phyloP scores from a whole-genome alignment of 1,284 basidiomycete species.

The Xerocomus amazonicus region DNA sequence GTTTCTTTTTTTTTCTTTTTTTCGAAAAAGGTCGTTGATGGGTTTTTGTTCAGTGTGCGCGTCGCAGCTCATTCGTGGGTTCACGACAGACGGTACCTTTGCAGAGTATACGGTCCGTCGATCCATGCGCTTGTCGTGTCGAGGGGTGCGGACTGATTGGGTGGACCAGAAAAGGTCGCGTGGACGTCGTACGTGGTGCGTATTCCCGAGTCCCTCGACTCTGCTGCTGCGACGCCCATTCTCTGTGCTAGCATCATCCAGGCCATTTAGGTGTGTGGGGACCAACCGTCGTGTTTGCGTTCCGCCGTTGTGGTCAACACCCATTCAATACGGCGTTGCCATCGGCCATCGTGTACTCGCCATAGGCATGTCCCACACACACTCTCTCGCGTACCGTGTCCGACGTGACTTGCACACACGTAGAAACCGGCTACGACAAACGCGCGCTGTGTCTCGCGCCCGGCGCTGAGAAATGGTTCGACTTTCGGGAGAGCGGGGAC shows the following conservation, averaged over 20 bases:
- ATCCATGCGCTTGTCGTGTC: neutral
- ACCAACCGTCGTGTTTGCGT: conserved; percentile 31
- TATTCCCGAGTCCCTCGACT: conserved; percentile 56
- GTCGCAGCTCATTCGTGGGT: conserved; percentile 48
- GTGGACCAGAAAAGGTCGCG: conserved; percentile 37
- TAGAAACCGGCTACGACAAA: conserved; percentile 66
- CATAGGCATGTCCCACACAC: conserved; percentile 42
- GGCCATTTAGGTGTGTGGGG: conserved; percentile 62
- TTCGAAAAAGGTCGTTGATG: too few relatives aligned
- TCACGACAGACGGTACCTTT: conserved; percentile 56
- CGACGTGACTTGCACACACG: neutral
- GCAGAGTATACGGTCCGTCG: conserved; percentile 44
- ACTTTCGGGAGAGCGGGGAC: conserved; percentile 57
- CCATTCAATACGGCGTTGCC: conserved; percentile 63
- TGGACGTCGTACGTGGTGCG: conserved; percentile 63
- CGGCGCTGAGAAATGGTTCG: conserved; percentile 69
- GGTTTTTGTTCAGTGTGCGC: conserved; percentile 34
- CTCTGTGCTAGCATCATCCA: conserved; percentile 50
- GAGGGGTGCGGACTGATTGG: neutral
- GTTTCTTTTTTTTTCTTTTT: too few relatives aligned
- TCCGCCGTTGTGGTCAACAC: too few relatives aligned
- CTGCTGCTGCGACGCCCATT: conserved; percentile 60
- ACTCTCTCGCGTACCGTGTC: too few relatives aligned
- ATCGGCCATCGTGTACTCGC: conserved; percentile 69
- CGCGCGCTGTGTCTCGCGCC: conserved; percentile 53